Evolutionary conservation across 163 green algal species (phyloP).

Genomic region (Volvox carteri): DNA sequence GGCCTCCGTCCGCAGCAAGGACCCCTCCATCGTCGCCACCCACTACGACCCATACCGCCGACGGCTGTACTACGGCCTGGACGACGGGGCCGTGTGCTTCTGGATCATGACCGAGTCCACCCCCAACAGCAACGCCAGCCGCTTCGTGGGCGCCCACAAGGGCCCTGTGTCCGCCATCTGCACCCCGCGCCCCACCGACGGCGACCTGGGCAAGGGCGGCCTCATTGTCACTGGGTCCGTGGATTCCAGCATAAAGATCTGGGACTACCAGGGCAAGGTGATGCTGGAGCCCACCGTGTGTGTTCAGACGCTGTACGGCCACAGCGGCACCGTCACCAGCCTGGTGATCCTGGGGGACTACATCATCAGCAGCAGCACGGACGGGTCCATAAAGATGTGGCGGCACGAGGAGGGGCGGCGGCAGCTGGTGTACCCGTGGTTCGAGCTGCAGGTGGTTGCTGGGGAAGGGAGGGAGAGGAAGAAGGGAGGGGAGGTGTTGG

Average conservation of each 20-base stretch:
- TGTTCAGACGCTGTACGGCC: constrained; percentile 82
- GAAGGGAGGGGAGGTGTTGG: background rate
- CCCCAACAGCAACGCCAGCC: constrained; percentile 9
- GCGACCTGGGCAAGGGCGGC: constrained; percentile 49
- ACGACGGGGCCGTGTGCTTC: constrained; percentile 63
- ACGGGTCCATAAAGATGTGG: constrained; percentile 80
- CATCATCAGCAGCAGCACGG: constrained; percentile 77
- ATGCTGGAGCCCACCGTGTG: constrained; percentile 57
- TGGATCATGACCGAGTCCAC: constrained; percentile 56
- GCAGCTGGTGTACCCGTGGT: constrained; percentile 78
- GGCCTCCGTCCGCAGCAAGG: background rate
- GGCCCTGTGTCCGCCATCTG: constrained; percentile 62
- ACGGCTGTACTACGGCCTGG: constrained; percentile 59
- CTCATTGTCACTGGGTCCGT: constrained; percentile 73
- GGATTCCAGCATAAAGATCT: constrained; percentile 77
- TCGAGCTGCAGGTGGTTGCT: constrained; percentile 78
- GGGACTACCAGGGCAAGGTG: constrained; percentile 72
- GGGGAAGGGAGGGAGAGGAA: background rate
- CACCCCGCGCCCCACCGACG: constrained; percentile 44
- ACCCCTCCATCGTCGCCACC: constrained; percentile 25
- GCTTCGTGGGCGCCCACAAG: constrained; percentile 68
- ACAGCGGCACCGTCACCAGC: constrained; percentile 78
- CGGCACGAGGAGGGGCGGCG: constrained; percentile 61
- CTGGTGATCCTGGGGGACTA: constrained; percentile 67
- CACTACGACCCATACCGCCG: constrained; percentile 45